Evolutionary conservation across 108 stramenopile genomes (phyloP), one percentile per base, ranked within the genome.

Genomic region (Seminavis robusta): DNA sequence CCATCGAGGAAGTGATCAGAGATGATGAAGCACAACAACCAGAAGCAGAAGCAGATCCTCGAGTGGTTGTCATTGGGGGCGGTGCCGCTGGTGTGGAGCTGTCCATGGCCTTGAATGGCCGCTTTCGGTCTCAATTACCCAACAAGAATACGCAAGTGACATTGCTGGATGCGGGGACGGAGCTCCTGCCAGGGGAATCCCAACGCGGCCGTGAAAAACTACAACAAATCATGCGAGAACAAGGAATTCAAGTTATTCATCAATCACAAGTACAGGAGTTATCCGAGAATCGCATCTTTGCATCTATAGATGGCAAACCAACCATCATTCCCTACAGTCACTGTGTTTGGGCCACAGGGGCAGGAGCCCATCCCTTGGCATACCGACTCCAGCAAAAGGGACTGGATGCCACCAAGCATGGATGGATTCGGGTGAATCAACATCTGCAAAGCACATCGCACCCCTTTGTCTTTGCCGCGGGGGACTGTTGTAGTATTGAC

Each of bases 61-160:
- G 46, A 28, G 62, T 95, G 7, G 89, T 94, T 27, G 92, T 98
- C 13, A 85, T 97, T n/a, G 98, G 98, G 23, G 98, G 84, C 34
- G 98, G 98, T 7, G 91, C 92, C 23, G 96, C 95, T 10, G 98
- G 98, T 15, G 85, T 96, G 26, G 98, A 98, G 55, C 70, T 98
- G 30, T 72, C 84, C 63, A 83, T 98, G 61, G 79, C 83, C 31
- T 70, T 97, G 56, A 63, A 59, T 38, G 81, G 77, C 19, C 80
- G 87, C 21, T 94, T 77, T 80, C n/a, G n/a, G n/a, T n/a, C n/a
- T n/a, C 49, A 50, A 44, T 42, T 48, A 3, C 32, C 83, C 16
- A 44, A 53, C 7, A 28, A 62, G 7, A 65, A 74, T 28, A 28
- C 83, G 13, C 32, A 62, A 8, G 69, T 89, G 8, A 87, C 76